Percentiles rank a stretch among this genome's conserved stretches.
Evolutionary conservation across 2,329 filamentous ascomycete species (phyloP).

Genomic region (Neonectria neomacrospora): DNA sequence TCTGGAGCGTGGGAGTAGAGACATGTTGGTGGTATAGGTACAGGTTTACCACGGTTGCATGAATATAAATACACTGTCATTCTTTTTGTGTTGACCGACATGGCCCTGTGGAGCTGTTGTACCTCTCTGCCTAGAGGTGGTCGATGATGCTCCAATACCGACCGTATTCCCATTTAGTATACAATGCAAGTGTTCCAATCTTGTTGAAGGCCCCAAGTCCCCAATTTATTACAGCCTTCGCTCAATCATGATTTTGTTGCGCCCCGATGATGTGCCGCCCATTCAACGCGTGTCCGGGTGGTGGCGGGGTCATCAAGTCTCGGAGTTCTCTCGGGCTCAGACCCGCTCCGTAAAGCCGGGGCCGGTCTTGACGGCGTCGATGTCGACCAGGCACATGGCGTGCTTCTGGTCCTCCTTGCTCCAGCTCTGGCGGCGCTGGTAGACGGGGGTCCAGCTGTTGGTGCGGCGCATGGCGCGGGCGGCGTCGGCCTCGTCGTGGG

Average conservation of each 20-base stretch:
- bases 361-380: conserved; percentile 50
- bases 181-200: neutral
- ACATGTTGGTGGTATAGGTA: conserved; percentile 10
- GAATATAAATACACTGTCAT: neutral
- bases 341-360: conserved; percentile 57
- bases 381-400: conserved; percentile 59
- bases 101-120: neutral
- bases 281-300: too few relatives aligned
- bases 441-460: conserved; percentile 58
- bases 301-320: too few relatives aligned
- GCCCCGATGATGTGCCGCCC: neutral
- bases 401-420: conserved; percentile 65
- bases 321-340: neutral
- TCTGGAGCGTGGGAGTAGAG: conserved; percentile 10
- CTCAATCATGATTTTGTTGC: neutral
- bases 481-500: conserved; percentile 42
- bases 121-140: neutral
- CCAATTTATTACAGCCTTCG: neutral
- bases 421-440: conserved; percentile 63
- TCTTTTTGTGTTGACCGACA: neutral
- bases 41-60: conserved; percentile 1
- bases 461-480: conserved; percentile 50
- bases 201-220: neutral
- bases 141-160: neutral
- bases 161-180: neutral